Percentiles rank a stretch among this genome's conserved stretches.
Evolutionary conservation across 768 basidiomycete genomes (phyloP).

Genomic region (Boletus reticulatus): DNA sequence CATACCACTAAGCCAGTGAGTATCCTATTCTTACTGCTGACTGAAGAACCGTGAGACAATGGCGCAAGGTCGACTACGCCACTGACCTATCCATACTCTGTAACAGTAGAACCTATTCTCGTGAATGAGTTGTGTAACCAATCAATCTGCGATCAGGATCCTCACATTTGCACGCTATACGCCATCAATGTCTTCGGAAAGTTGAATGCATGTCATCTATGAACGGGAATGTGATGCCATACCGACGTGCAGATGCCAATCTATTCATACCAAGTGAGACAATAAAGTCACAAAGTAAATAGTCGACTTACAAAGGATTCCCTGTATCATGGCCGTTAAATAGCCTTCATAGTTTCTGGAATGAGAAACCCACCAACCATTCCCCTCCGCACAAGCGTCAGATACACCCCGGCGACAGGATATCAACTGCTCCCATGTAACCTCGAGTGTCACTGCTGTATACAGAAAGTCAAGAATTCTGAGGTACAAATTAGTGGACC

Average conservation of each 20-base stretch:
- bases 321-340: background rate
- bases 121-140: background rate
- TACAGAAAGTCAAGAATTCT: background rate
- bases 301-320: background rate
- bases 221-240: background rate
- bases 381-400: background rate
- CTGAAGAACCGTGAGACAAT: background rate
- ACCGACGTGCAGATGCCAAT: background rate
- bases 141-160: background rate
- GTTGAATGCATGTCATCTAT: background rate
- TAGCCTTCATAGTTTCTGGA: background rate
- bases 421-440: conserved; percentile 1
- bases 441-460: background rate
- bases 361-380: background rate
- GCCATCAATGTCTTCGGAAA: background rate
- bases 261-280: background rate
- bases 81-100: conserved; percentile 1
- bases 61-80: background rate
- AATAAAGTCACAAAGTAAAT: background rate
- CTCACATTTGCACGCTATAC: conserved; percentile 3
- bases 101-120: conserved; percentile 1
- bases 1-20: conserved; percentile 1
- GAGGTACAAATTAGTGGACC: background rate
- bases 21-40: background rate
- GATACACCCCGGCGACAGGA: background rate